Percentiles rank a stretch among this genome's conserved stretches.
Evolutionary conservation across 768 basidiomycete genomes (phyloP).

Genomic region (Royoungia palumana): DNA sequence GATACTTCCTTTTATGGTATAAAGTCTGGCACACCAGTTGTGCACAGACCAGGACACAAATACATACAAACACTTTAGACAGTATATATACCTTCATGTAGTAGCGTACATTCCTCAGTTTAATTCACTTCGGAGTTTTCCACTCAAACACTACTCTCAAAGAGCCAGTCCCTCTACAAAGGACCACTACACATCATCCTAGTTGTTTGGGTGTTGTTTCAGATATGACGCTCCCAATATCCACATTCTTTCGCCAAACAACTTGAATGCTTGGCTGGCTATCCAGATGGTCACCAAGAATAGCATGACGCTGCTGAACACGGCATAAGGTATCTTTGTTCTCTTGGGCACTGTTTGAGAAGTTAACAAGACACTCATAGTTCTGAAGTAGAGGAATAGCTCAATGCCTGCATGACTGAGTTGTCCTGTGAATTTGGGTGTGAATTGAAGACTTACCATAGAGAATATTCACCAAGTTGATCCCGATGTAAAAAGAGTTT

Average conservation of each 20-base stretch:
- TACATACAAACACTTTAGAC: no score
- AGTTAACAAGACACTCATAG: background rate
- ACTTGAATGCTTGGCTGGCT: slow-evolving; percentile 4
- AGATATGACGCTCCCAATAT: slow-evolving; percentile 27
- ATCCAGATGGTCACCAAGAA: slow-evolving; percentile 28
- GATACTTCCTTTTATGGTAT: no score
- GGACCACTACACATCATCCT: no score
- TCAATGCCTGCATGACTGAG: slow-evolving; percentile 1
- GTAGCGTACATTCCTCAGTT: no score
- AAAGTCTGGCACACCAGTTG: no score
- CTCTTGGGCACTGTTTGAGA: background rate
- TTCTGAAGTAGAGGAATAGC: slow-evolving; percentile 4
- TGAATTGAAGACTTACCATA: slow-evolving; percentile 2
- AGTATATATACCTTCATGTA: no score
- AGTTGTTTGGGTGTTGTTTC: no score
- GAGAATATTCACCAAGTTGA: slow-evolving; percentile 7
- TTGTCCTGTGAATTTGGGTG: no score
- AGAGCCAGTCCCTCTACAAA: no score
- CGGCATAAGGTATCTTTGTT: background rate
- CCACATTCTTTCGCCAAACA: slow-evolving; percentile 31
- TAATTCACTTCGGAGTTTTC: no score
- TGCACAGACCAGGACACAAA: no score
- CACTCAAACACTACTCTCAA: no score
- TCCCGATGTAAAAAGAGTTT: slow-evolving; percentile 12
- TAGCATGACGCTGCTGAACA: slow-evolving; percentile 14